Base-by-base conservation (phyloP, 352 stramenopile genomes). In the Phytopythium oedochilum region DNA sequence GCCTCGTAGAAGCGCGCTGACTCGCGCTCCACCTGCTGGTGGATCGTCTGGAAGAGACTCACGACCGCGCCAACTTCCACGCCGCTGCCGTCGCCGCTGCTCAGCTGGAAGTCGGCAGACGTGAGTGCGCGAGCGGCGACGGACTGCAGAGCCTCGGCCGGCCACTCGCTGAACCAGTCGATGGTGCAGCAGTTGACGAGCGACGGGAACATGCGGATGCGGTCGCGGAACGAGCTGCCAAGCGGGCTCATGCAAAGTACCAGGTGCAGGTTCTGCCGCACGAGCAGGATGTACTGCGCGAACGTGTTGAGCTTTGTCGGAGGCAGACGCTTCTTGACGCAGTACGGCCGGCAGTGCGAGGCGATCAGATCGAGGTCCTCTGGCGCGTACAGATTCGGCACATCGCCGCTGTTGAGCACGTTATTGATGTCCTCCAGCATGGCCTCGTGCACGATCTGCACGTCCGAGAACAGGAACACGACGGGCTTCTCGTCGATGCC, bases 341-440 rank as follows among this genome's bases (percentile, higher is more conserved):
- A 98, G n/a, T 98, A 89, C n/a, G 90, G 78, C 34, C 89, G 80
- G 36, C 89, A 97, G 6, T 87, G 73, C 1, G 73, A 96, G 36
- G 94, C 76, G 62, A 98, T 98, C 46, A 85, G 71, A 32, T 98
- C 92, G 60, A 98, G 77, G 47, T 98, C 94, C 53, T 98, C 94
- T 0, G 84, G 70, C 0, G 72, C 88, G 44, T 98, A 98, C 23
- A 98, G 63, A 34, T 98, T 98, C 1, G 94, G 94, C 6, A 98
- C 86, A 50, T 97, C 94, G 18, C 93, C 93, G n/a, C 88, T 86
- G 64, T 98, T 98, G n/a, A 98, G 70, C 20, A 98, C 79, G 25
- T 88, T 89, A 57, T 98, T 98, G 31, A 98, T 75, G 65, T 98
- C 94, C 72, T 98, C 94, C 1, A 98, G 73, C 90, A 98, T 98